Base-by-base conservation (phyloP, 2,329 filamentous ascomycete species). In the Coniochaeta hoffmannii region DNA sequence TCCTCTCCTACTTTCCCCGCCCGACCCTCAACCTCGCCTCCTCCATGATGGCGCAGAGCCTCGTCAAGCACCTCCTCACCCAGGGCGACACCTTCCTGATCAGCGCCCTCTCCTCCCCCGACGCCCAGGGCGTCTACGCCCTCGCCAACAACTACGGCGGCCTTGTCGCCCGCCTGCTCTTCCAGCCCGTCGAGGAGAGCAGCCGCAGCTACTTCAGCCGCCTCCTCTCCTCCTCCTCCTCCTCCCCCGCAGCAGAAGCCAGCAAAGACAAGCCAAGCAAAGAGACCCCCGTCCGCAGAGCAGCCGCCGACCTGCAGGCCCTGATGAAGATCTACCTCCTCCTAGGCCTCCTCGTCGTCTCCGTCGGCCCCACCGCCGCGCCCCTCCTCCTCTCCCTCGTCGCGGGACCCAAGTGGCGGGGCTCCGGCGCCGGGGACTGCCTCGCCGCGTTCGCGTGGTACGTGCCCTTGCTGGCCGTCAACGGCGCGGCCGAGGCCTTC, bases 101-200 rank as follows among this genome's bases (percentile, higher is more conserved):
- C 60, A 87, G 89, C 15, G 73, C 86, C 12, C 78, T 97, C 56
- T 87, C 92, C 7, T 85, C 85, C 0, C 81, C 94, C 1, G 77
- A 83, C 41, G 88, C 92, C 4, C 94, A 97, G 73, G 94, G 94
- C 14, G 85, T 90, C 34, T 99, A 97, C 66, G 90, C 92, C 0
- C 79, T 99, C 5, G 94, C 93, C 53, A 91, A 91, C 64, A 99
- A 97, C 70, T 99, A 94, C 68, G 94, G 94, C 22, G 89, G 92
- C 2, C 81, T 99, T 0, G 75, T 96, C 28, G 94, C 94, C 0
- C 83, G 94, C 3, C 83, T 97, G 60, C 75, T 99, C 53, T 93
- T 99, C 68, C 94, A 97, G 65, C 95, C 94, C 8, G 84, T 99
- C 57, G 94, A 99, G 70, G 95, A 99, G 71, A 93, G 88, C 68